Percentiles rank a stretch among this genome's conserved stretches.
These are phyloP conservation scores for Clavispora fructus DNA, from an alignment of 805 yeast genomes.

Conservation along the genomic window DNA sequence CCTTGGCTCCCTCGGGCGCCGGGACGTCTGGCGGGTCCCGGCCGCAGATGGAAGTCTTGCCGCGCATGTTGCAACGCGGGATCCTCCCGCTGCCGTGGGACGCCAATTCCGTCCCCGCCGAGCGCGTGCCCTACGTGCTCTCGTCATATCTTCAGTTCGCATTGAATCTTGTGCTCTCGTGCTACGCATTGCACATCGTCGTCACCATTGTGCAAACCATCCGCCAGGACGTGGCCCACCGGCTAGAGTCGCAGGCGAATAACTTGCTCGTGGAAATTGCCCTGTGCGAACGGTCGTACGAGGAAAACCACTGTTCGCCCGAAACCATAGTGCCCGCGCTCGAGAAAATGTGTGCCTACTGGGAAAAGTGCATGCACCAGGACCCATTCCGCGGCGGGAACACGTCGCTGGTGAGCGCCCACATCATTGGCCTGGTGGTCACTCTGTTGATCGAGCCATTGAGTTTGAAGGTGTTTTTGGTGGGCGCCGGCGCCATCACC, in stretches of 20 bases:
- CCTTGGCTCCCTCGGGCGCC: too few species aligned
- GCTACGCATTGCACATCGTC: slow-evolving; percentile 40
- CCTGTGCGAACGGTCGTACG: slow-evolving; percentile 47
- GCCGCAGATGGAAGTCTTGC: too few species aligned
- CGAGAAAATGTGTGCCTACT: slow-evolving; percentile 49
- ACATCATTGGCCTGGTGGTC: slow-evolving; percentile 54
- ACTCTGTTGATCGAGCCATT: slow-evolving; percentile 66
- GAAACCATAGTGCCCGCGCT: slow-evolving; percentile 55
- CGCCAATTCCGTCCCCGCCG: slow-evolving; percentile 43
- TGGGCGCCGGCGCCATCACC: slow-evolving; percentile 40
- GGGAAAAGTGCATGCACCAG: slow-evolving; percentile 65
- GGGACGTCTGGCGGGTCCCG: too few species aligned
- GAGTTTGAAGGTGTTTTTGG: slow-evolving; percentile 51
- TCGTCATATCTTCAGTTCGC: slow-evolving; percentile 58
- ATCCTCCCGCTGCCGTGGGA: slow-evolving; percentile 60
- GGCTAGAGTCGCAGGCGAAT: slow-evolving; percentile 44
- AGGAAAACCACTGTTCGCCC: slow-evolving; percentile 54
- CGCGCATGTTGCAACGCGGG: not conserved
- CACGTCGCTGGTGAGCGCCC: slow-evolving; percentile 52
- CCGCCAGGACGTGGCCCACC: slow-evolving; percentile 47
- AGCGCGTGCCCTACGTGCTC: slow-evolving; percentile 49
- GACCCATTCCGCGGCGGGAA: slow-evolving; percentile 47
- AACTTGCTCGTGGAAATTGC: slow-evolving; percentile 48
- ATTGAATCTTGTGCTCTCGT: slow-evolving; percentile 44
- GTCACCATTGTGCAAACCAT: slow-evolving; percentile 44